A percentile compares a stretch with the other conserved stretches of the same genome.
phyloP scores from a whole-genome alignment of 352 stramenopile species.

The Globisporangium mamillatum region DNA sequence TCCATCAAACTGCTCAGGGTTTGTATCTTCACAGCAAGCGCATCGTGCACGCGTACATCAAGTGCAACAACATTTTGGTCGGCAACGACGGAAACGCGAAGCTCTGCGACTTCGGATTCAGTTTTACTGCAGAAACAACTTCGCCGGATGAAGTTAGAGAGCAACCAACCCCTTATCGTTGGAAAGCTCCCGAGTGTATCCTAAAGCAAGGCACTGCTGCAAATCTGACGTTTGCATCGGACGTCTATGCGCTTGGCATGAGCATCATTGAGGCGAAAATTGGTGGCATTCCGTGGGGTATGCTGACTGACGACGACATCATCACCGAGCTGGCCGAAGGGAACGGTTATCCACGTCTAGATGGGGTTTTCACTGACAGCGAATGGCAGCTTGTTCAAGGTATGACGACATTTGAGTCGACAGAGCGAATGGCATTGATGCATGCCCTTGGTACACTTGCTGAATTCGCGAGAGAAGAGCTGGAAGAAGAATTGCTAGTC shows the following conservation, averaged over 20 bases:
- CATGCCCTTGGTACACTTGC: too few relatives aligned
- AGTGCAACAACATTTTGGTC: too few relatives aligned
- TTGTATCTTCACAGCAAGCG: too few relatives aligned
- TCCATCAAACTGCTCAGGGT: too few relatives aligned
- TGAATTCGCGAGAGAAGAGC: too few relatives aligned
- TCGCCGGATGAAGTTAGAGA: too few relatives aligned
- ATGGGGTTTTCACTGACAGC: background rate
- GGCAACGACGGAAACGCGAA: too few relatives aligned
- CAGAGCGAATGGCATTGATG: background rate
- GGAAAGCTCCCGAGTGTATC: constrained; percentile 37
- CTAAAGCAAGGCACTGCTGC: constrained; percentile 6
- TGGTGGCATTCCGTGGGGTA: background rate
- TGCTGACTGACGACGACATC: background rate
- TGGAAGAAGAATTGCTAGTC: too few relatives aligned
- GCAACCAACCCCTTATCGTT: constrained; percentile 6
- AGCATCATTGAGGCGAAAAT: constrained; percentile 9
- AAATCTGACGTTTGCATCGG: background rate
- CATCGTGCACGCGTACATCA: too few relatives aligned
- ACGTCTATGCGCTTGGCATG: constrained; percentile 13
- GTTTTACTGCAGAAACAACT: too few relatives aligned
- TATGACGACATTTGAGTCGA: background rate
- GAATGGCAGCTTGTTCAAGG: constrained; percentile 3
- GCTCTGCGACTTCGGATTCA: too few relatives aligned
- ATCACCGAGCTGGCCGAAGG: constrained; percentile 16
- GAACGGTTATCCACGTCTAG: background rate